phyloP scores from a whole-genome alignment of 805 yeast species.

The Peterozyma toletana region DNA sequence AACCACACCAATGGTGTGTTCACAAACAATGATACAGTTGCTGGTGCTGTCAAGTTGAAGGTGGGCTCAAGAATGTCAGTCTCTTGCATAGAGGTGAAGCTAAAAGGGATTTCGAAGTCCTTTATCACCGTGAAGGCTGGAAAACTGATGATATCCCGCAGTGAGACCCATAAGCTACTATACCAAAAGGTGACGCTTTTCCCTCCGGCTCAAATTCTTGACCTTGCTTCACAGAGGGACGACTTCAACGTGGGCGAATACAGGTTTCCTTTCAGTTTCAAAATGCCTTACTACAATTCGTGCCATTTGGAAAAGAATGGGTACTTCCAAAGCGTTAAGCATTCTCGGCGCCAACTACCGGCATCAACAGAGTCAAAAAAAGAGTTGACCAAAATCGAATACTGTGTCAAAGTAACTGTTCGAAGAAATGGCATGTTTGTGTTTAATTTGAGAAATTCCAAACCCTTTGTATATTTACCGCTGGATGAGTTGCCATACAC shows the following conservation, averaged over 20 bases:
- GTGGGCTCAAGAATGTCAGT: conserved; percentile 33
- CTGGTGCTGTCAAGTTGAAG: conserved; percentile 31
- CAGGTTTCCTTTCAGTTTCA: conserved; percentile 39
- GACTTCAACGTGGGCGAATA: conserved; percentile 45
- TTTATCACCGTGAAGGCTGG: conserved; percentile 14
- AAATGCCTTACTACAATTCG: conserved; percentile 33
- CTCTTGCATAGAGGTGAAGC: conserved; percentile 41
- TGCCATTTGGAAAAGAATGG: conserved; percentile 19
- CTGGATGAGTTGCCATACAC: conserved; percentile 25
- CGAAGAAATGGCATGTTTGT: conserved; percentile 42
- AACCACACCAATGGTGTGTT: conserved; percentile 28
- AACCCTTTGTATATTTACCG: conserved; percentile 51
- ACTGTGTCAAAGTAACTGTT: conserved; percentile 57
- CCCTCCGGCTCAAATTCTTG: conserved; percentile 44
- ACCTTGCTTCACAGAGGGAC: conserved; percentile 32
- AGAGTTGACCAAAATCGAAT: conserved; percentile 30
- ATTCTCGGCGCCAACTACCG: conserved; percentile 12
- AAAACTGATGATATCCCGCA: conserved; percentile 8
- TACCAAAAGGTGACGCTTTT: conserved; percentile 38
- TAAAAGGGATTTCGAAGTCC: conserved; percentile 40
- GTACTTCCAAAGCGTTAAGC: too few relatives aligned
- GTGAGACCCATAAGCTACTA: conserved; percentile 36
- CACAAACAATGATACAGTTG: conserved; percentile 37
- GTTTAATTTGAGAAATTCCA: conserved; percentile 34
- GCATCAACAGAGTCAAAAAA: conserved; percentile 17